phyloP scores from a whole-genome alignment of 352 stramenopile genomes.

The Globisporangium abappressorium region DNA sequence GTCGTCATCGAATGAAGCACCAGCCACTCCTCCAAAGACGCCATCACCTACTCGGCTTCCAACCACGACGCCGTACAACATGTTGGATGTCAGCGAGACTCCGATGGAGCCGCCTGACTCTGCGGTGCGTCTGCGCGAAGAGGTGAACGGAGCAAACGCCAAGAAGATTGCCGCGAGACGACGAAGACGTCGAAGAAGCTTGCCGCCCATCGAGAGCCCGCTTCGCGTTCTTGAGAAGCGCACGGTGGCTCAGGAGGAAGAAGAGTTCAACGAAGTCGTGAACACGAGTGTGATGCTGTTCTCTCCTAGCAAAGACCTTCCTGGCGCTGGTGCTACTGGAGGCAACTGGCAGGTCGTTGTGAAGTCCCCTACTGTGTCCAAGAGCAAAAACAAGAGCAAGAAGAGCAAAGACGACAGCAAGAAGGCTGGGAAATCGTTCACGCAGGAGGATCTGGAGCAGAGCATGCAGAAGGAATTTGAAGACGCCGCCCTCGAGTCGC shows the following conservation, averaged over 20 bases:
- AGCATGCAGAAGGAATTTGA: conserved; percentile 65
- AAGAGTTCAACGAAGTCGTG: conserved; percentile 23
- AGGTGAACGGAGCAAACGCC: conserved; percentile 22
- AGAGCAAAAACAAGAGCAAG: conserved; percentile 10
- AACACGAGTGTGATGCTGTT: conserved; percentile 32
- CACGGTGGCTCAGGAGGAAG: conserved; percentile 22
- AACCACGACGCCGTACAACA: conserved; percentile 22
- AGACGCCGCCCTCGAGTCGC: conserved; percentile 25
- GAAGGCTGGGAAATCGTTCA: conserved; percentile 20
- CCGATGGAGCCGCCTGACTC: conserved; percentile 23
- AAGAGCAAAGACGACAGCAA: conserved; percentile 15
- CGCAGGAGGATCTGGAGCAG: conserved; percentile 58
- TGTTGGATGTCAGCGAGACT: conserved; percentile 38
- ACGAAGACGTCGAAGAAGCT: conserved; percentile 38
- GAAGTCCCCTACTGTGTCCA: conserved; percentile 48
- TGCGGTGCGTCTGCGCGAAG: conserved; percentile 25
- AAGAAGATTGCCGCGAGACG: conserved; percentile 24
- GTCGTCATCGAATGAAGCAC: not conserved
- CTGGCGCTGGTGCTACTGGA: conserved; percentile 16
- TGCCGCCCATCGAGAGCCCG: conserved; percentile 46
- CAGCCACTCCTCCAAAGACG: conserved; percentile 23
- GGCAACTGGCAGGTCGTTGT: conserved; percentile 55
- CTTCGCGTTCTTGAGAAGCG: conserved; percentile 32
- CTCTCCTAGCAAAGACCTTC: conserved; percentile 41
- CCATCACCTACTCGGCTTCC: conserved; percentile 21